Percentiles rank a stretch among this genome's conserved stretches.
Conservation (phyloP, 495 filamentous ascomycete genomes). For the Aspergillus mulundensis region DNA sequence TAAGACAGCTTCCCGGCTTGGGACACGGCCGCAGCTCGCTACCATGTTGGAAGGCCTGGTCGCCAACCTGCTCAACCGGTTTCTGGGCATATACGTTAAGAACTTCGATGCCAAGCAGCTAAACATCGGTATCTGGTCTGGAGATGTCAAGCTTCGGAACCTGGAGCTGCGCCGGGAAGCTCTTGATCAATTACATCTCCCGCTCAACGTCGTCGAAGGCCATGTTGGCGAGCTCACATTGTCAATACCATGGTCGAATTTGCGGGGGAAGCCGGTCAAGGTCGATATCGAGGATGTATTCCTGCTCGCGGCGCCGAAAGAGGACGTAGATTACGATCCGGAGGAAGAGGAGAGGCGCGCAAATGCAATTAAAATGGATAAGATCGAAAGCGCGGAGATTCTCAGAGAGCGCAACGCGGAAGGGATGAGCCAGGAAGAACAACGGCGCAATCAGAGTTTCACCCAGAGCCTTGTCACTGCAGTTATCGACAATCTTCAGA, state of each 20-base stretch:
- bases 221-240: slow-evolving; percentile 87
- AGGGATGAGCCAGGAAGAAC: slow-evolving; percentile 89
- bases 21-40: slow-evolving; percentile 36
- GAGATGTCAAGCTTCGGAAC: slow-evolving; percentile 88
- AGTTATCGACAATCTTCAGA: slow-evolving; percentile 95
- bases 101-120: slow-evolving; percentile 97
- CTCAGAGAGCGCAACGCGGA: slow-evolving; percentile 87
- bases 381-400: slow-evolving; percentile 90
- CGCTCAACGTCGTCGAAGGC: slow-evolving; percentile 93
- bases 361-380: slow-evolving; percentile 92
- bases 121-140: slow-evolving; percentile 97
- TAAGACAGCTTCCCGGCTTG: slow-evolving; percentile 26
- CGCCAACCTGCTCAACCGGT: slow-evolving; percentile 93
- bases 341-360: slow-evolving; percentile 82
- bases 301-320: slow-evolving; percentile 86
- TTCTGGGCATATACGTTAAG: slow-evolving; percentile 98
- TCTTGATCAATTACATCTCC: slow-evolving; percentile 90
- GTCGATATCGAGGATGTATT: slow-evolving; percentile 96
- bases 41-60: slow-evolving; percentile 65
- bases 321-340: slow-evolving; percentile 87
- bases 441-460: slow-evolving; percentile 94
- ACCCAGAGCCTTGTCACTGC: slow-evolving; percentile 90
- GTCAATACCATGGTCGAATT: slow-evolving; percentile 92
- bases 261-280: slow-evolving; percentile 88
- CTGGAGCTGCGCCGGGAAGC: slow-evolving; percentile 91